Base-by-base conservation (phyloP, 106 monocot genomes). In the Dendrobium officinale region DNA sequence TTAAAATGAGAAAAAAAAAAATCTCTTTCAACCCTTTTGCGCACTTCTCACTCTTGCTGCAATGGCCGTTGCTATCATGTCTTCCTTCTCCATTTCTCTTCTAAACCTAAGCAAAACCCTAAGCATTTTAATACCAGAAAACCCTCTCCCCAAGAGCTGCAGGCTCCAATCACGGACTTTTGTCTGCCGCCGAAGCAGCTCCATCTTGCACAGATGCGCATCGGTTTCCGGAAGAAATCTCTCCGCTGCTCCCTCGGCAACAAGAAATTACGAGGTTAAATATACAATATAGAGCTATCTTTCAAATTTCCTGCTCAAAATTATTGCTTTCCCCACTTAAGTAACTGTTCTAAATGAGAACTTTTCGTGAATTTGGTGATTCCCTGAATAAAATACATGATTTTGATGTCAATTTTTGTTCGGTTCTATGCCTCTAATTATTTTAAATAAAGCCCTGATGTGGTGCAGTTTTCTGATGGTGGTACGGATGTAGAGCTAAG, bases 401-500 rank as follows among this genome's bases (percentile, higher is more conserved):
- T 13, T 51, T 66, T 66, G 64, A 22, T 10, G 26, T 26, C 24
- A 66, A 66, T 26, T 51, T 51, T 51, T 51, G 51, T 16, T 51
- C 51, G 10, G 15, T 51, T 51, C 51, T 51, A 51, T 13, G 13
- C 10, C 13, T 51, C 51, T 10, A 13, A 51, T 13, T 51, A 0
- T 13, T 64, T 6, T n/a, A 24, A 66, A 22, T 66, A 66, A 66
- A 64, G 1, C 64, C 24, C 45, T 10, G 10, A 66, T 77, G n/a
- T 18, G 43, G 29, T 77, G 84, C 89, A 91, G 88, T 93, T 95
- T 85, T 67, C 47, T 61, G 95, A 95, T 85, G 79, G 88, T 43
- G 56, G 22, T 42, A 77, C 82, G 77, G 89, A 94, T 40, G 86
- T 91, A 26, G 92, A 94, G 66, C 51, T 94, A 85, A 86, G 91